A percentile compares a stretch with the other conserved stretches of the same genome.
Evolutionary conservation across 441 rosid species (phyloP).

Genomic region (Arabidopsis hybrid): DNA sequence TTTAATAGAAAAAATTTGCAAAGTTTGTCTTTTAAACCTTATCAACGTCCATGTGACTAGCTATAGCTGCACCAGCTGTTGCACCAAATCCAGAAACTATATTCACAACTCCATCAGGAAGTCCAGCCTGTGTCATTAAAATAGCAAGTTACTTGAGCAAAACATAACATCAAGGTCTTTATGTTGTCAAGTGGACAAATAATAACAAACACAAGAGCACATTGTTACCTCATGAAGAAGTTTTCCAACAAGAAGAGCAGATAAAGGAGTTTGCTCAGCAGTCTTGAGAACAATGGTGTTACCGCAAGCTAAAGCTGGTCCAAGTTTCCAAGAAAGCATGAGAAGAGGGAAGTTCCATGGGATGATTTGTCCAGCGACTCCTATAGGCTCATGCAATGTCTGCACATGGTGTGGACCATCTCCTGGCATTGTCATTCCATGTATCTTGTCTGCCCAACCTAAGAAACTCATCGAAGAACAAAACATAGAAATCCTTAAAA

Average conservation of each 20-base stretch:
- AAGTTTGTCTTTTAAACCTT: constrained; percentile 53
- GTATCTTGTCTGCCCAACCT: constrained; percentile 82
- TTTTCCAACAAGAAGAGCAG: constrained; percentile 56
- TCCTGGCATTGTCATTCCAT: constrained; percentile 62
- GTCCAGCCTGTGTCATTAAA: constrained; percentile 71
- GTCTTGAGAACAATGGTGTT: constrained; percentile 71
- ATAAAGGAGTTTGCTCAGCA: constrained; percentile 78
- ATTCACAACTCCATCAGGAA: constrained; percentile 79
- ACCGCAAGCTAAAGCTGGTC: constrained; percentile 74
- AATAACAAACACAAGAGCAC: constrained; percentile 8
- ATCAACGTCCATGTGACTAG: constrained; percentile 79
- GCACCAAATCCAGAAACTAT: constrained; percentile 74
- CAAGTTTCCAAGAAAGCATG: constrained; percentile 68
- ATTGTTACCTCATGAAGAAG: constrained; percentile 60
- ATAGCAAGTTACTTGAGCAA: constrained; percentile 7
- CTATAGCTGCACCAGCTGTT: constrained; percentile 79
- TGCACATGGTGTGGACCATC: constrained; percentile 67
- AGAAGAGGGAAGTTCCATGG: constrained; percentile 74
- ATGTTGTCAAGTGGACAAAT: constrained; percentile 1
- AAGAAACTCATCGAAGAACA: constrained; percentile 30
- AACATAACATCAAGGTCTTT: background rate
- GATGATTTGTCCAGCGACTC: constrained; percentile 76
- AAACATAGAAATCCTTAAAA: background rate
- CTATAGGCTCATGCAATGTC: constrained; percentile 71
- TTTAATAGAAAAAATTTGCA: background rate